Conservation (phyloP, 768 basidiomycete genomes). For the Mycena galopus region DNA sequence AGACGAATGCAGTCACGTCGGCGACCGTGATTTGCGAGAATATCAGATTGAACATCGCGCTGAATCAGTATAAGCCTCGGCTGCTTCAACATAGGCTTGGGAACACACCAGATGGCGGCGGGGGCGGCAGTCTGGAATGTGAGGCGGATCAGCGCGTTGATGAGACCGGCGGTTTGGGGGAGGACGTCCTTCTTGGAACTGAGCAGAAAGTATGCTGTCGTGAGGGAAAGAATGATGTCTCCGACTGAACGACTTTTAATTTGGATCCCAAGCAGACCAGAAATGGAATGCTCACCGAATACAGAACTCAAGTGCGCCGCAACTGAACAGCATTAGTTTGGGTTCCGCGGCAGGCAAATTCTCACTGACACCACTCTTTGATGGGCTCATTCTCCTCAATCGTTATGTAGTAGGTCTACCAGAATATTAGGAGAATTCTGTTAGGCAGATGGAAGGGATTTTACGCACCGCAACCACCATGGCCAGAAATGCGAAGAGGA, state of each 20-base stretch:
- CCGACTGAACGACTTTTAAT: neutral
- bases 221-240: neutral
- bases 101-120: slow-evolving; percentile 10
- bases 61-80: no score
- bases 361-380: neutral
- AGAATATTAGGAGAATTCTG: no score
- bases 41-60: neutral
- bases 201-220: slow-evolving; percentile 11
- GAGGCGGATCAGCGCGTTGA: slow-evolving; percentile 15
- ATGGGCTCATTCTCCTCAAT: neutral
- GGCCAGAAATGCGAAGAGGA: neutral
- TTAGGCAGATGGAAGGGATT: no score
- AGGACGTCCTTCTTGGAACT: neutral
- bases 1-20: neutral
- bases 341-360: neutral
- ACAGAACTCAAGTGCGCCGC: neutral
- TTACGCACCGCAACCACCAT: neutral
- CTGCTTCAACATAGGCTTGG: no score
- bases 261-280: no score
- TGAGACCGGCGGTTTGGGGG: slow-evolving; percentile 3
- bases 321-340: neutral
- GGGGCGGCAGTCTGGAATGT: slow-evolving; percentile 20
- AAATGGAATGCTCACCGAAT: neutral
- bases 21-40: neutral
- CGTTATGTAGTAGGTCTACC: neutral